Evolutionary conservation across 371 early-diverging fungal genomes (phyloP), one percentile per base, ranked within the genome.

Genomic region (Lichtheimia corymbifera): DNA sequence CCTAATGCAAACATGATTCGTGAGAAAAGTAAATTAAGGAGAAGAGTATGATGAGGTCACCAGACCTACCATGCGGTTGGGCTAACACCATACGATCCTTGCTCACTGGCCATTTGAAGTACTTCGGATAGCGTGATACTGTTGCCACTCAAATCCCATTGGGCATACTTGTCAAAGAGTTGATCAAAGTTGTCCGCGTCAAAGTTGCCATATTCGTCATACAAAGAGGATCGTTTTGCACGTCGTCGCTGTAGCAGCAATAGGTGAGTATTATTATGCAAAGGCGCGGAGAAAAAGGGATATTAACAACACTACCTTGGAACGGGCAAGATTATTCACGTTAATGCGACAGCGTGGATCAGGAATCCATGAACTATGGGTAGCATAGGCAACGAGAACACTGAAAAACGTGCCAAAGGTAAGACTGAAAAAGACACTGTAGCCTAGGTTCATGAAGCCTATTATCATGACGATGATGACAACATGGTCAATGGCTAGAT

Each of bases 51-150:
- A 22, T 22, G 22, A 22, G 52, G 15, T 15, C 20, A 52, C 27
- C n/a, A 0, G 7, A 20, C 24, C 27, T 59, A 69, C 65, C 65
- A 69, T 42, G 58, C 61, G 28, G 50, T 44, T 17, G 59, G 65
- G 45, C 71, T 51, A 42, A 50, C 27, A 28, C 57, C 57, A 15
- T 45, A 56, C 11, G 43, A 45, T 43, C 28, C 45, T 44, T 59
- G 50, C n/a, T 58, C 42, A 41, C 28, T 42, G 18, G 58, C 67
- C 75, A 71, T 67, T 47, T 59, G 54, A 11, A 72, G 45, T 1
- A 77, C 45, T 55, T 74, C 77, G 3, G 54, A 24, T 9, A 77
- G n/a, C 1, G 66, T 67, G 40, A 77, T 74, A 3, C 68, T 65
- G 11, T 68, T 61, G 22, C 72, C 71, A 54, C 65, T 62, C 9